These are phyloP conservation scores for Candida qinlingensis DNA, from an alignment of 805 yeast species.

Conservation along the genomic window DNA sequence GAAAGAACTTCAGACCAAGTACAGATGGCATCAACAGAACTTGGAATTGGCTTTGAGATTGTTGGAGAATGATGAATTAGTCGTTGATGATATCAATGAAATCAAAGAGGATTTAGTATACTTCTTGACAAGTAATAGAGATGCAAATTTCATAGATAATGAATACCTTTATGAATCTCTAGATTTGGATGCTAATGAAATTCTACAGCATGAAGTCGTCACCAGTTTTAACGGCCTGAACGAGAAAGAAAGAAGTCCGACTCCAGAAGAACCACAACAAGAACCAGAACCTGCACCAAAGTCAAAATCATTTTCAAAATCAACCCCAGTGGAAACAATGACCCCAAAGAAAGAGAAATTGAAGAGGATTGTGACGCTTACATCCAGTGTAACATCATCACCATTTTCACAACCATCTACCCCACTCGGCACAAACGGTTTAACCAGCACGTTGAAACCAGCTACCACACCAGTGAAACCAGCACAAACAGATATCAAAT, in stretches of 20 bases:
- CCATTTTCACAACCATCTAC: conserved; percentile 5
- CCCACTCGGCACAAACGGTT: conserved; percentile 4
- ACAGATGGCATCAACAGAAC: conserved; percentile 72
- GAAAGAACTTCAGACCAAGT: conserved; percentile 59
- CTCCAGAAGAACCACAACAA: conserved; percentile 13
- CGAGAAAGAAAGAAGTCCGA: conserved; percentile 4
- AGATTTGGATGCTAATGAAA: conserved; percentile 55
- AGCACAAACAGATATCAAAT: conserved; percentile 42
- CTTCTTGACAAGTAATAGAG: conserved; percentile 88
- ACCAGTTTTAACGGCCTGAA: conserved; percentile 22
- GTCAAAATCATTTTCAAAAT: background rate
- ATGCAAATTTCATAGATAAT: conserved; percentile 87
- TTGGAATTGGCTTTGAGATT: conserved; percentile 73
- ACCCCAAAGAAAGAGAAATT: conserved; percentile 5
- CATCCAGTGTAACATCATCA: conserved; percentile 2
- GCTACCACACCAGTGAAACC: conserved; percentile 49
- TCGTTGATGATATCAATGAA: conserved; percentile 66
- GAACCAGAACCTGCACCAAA: background rate
- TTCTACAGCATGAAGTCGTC: conserved; percentile 46
- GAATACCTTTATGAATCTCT: conserved; percentile 87
- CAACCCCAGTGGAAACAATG: background rate
- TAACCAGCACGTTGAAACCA: conserved; percentile 35
- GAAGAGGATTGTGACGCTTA: background rate
- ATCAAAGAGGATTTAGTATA: conserved; percentile 86
- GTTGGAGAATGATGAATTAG: conserved; percentile 75